phyloP scores from a whole-genome alignment of 2,329 filamentous ascomycete species.

The Nothophoma quercina region DNA sequence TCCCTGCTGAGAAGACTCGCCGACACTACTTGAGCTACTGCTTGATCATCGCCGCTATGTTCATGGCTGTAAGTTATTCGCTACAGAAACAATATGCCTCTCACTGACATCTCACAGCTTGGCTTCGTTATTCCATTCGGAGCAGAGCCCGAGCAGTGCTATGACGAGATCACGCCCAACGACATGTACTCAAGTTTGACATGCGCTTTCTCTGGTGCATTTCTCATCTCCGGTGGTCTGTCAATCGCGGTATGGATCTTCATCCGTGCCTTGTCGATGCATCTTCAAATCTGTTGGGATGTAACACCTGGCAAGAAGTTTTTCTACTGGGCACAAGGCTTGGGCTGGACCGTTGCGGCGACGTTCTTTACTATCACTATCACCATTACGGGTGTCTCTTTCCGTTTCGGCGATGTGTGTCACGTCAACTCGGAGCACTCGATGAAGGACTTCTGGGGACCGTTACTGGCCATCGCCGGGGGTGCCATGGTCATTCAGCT shows the following conservation, averaged over 20 bases:
- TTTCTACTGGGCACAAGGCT: constrained; percentile 81
- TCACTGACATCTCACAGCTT: constrained; percentile 62
- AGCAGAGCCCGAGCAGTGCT: constrained; percentile 80
- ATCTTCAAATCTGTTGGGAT: constrained; percentile 98
- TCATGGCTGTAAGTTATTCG: constrained; percentile 76
- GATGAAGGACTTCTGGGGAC: constrained; percentile 87
- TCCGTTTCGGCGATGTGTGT: constrained; percentile 88
- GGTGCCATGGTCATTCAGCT: constrained; percentile 82
- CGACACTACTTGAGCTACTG: constrained; percentile 94
- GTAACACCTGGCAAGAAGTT: constrained; percentile 86
- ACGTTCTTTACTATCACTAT: constrained; percentile 79
- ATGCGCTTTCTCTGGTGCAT: constrained; percentile 87
- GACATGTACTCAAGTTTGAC: constrained; percentile 83
- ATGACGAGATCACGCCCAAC: constrained; percentile 89
- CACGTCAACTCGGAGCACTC: constrained; percentile 93
- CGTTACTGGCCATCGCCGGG: constrained; percentile 79
- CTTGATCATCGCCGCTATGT: constrained; percentile 74
- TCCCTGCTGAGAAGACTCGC: constrained; percentile 88
- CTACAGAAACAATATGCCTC: not conserved
- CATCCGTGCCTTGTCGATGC: constrained; percentile 85
- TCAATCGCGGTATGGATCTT: constrained; percentile 89
- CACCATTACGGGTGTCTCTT: constrained; percentile 88
- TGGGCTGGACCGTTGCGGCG: constrained; percentile 85
- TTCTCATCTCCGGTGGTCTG: constrained; percentile 87
- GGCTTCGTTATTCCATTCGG: constrained; percentile 90